Base-by-base conservation (phyloP, 441 rosid species). In the Pelargonium citronellum region DNA sequence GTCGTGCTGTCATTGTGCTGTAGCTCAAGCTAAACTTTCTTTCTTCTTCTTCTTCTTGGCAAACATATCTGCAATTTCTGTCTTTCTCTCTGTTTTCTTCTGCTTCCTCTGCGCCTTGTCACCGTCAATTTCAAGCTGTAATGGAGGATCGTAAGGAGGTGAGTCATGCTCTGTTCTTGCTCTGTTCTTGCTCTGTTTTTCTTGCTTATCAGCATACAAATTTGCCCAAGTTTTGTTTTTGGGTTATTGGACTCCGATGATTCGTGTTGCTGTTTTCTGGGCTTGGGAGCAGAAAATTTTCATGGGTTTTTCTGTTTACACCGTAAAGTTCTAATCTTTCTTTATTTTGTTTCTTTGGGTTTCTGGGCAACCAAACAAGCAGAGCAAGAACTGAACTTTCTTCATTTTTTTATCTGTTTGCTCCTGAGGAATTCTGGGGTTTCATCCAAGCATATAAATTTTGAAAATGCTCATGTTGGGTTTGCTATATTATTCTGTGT, bases 71-170 rank as follows among this genome's bases (percentile, higher is more conserved):
- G 27, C 5, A 58, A 7, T 17, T 8, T 58, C 12, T 58, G 27
- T 19, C 27, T 58, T 9, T 49, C 63, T 19, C 27, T 58, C 17
- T 49, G 2, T 19, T 16, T 4, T 58, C 8, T 4, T 2, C 13
- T 8, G 53, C 13, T 2, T 8, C 24, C 1, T 22, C 24, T 22
- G 24, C 24, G 24, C 24, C 24, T 22, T 22, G 0, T 22, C 24
- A 22, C 57, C 16, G 57, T 10, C 62, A 57, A 17, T 57, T 17
- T 57, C 24, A 57, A 57, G 62, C 62, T 57, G 27, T 0, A 24
- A 58, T 58, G 63, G 63, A 58, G 63, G 27, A 58, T 20, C 63
- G 63, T 9, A 58, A 58, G 30, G 63, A 58, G 63, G 63, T 58
- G 27, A 58, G 13, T 58, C 10, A 10, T 43, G 47, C 47, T 43